Evolutionary conservation across 2,329 filamentous ascomycete species (phyloP), one percentile per base, ranked within the genome.

Genomic region (Lomentospora prolificans): DNA sequence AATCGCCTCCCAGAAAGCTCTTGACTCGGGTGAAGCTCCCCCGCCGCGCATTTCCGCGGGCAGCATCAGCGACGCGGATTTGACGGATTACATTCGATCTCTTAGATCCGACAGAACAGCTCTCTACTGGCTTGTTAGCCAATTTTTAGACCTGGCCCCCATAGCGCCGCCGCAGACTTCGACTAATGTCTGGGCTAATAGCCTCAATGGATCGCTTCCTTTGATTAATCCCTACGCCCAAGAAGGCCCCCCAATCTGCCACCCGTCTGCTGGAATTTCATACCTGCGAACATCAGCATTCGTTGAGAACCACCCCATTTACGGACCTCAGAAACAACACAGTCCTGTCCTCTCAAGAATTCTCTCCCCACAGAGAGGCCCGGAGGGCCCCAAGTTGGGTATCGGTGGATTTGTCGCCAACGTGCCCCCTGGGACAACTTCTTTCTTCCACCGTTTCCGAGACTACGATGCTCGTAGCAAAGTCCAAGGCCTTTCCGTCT

Each of bases 141-240:
- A 75, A 57, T 86, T 85, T 66, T 71, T 86, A 53, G 83, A 86
- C 61, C 75, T 86, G 14, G 79, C 79, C 2, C 80, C 80, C 1
- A 64, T 84, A 19, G 68, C 67, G 59, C 66, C 63, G 27, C 61
- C 57, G 31, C 65, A 63, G 54, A 63, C 60, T 46, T 24, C 51
- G n/a, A 58, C 61, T 7, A 62, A 68, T 7, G 62, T 60, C 46
- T 24, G 50, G 22, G 57, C 61, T 5, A 63, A 68, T 6, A 70
- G 65, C 55, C 22, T 56, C 3, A 36, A 31, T 22, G 55, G 48
- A 25, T 44, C 48, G 9, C 31, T 56, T 39, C 48, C 31, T 30
- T 19, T 33, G 19, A 30, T 57, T 9, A 74, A 66, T 58, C 77
- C 77, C 1, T 83, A 81, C 59, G 73, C 75, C 9, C 70, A 71